A percentile compares a stretch with the other conserved stretches of the same genome.
Conservation (phyloP, 768 basidiomycete genomes). For the Rossbeevera mucosa region DNA sequence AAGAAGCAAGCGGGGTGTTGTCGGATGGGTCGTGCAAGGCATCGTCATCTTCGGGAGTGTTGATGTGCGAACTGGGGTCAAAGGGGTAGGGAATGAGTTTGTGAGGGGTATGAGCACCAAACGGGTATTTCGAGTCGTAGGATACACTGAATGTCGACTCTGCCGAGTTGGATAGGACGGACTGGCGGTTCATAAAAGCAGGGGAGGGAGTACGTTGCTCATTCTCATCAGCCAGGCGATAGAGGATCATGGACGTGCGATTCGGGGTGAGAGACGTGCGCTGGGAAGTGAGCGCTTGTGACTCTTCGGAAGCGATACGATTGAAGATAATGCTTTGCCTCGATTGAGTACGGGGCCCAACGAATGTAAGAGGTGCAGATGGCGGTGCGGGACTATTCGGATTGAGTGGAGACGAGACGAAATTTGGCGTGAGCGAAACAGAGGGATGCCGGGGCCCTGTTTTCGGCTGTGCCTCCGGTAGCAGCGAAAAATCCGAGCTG, state of each 20-base stretch:
- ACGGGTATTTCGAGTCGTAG: slow-evolving; percentile 65
- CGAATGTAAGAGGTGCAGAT: slow-evolving; percentile 5
- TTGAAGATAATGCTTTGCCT: slow-evolving; percentile 39
- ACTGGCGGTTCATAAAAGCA: slow-evolving; percentile 35
- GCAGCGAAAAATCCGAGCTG: slow-evolving; percentile 30
- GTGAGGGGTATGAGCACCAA: slow-evolving; percentile 27
- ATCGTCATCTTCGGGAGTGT: slow-evolving; percentile 71
- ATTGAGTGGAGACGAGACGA: slow-evolving; percentile 52
- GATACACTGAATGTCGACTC: slow-evolving; percentile 48
- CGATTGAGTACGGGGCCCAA: slow-evolving; percentile 37
- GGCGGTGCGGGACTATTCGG: slow-evolving; percentile 31
- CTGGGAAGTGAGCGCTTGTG: slow-evolving; percentile 36
- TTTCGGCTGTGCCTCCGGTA: slow-evolving; percentile 11
- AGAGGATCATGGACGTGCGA: slow-evolving; percentile 63
- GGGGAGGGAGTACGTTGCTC: slow-evolving; percentile 31
- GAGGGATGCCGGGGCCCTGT: slow-evolving; percentile 21
- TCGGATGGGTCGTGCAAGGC: slow-evolving; percentile 59
- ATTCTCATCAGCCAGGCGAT: slow-evolving; percentile 46
- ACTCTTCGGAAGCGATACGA: slow-evolving; percentile 43
- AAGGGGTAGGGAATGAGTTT: slow-evolving; percentile 66
- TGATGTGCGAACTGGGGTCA: slow-evolving; percentile 57
- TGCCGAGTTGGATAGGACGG: slow-evolving; percentile 48
- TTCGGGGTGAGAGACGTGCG: slow-evolving; percentile 17
- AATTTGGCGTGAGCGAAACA: slow-evolving; percentile 25
- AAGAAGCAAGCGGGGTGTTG: slow-evolving; percentile 25